A percentile compares a stretch with the other conserved stretches of the same genome.
These are phyloP conservation scores for Xylogone sp. DNA, from an alignment of 2,329 filamentous ascomycete species.

Conservation along the genomic window DNA sequence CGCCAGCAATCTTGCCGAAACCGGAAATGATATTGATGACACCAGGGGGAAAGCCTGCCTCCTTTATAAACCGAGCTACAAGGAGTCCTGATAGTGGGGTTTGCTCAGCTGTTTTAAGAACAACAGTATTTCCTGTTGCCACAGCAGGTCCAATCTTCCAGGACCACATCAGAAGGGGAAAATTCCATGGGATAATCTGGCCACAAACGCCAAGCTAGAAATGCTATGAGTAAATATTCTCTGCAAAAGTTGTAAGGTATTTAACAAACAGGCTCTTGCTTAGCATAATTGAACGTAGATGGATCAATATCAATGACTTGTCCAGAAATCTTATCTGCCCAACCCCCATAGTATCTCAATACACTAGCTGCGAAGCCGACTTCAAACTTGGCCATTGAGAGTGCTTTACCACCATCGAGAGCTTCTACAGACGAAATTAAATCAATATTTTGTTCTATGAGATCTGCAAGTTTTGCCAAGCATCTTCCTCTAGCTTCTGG, in stretches of 20 bases:
- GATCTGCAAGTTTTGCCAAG: conserved; percentile 70
- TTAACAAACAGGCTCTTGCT: conserved; percentile 61
- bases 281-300: conserved; percentile 61
- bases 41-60: conserved; percentile 59
- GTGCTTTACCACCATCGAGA: conserved; percentile 79
- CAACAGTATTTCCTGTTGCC: conserved; percentile 51
- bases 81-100: conserved; percentile 51
- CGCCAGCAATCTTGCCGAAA: conserved; percentile 57
- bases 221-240: conserved; percentile 57
- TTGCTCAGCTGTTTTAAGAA: conserved; percentile 57
- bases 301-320: conserved; percentile 62
- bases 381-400: conserved; percentile 71
- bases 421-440: conserved; percentile 76
- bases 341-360: conserved; percentile 75
- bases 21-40: conserved; percentile 59
- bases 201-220: conserved; percentile 54
- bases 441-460: conserved; percentile 72
- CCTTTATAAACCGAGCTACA: conserved; percentile 47
- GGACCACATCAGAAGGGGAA: conserved; percentile 55
- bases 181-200: conserved; percentile 69
- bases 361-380: conserved; percentile 61
- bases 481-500: conserved; percentile 65
- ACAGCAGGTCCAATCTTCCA: conserved; percentile 62
- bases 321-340: conserved; percentile 65
- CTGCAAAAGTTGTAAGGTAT: conserved; percentile 59